These are phyloP conservation scores for Skeletonema potamos DNA, from an alignment of 108 stramenopile genomes.

Conservation along the genomic window DNA sequence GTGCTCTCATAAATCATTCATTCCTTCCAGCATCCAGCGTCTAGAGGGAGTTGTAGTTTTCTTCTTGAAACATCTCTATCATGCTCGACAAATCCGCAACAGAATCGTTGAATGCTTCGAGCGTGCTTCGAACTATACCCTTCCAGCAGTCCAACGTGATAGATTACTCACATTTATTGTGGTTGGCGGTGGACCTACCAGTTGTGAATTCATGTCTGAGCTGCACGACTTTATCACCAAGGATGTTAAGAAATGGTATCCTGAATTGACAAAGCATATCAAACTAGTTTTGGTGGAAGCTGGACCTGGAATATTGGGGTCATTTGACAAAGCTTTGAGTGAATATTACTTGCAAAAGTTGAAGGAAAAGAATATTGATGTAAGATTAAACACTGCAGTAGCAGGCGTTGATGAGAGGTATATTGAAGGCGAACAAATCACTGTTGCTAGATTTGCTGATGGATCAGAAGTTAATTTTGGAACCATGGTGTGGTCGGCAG, in stretches of 20 bases:
- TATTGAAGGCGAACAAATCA: slow-evolving; percentile 53
- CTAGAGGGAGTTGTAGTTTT: slow-evolving; percentile 83
- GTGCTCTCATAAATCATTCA: background rate
- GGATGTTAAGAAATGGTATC: slow-evolving; percentile 89
- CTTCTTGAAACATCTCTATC: slow-evolving; percentile 94
- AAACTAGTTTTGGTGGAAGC: slow-evolving; percentile 92
- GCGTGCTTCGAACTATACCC: slow-evolving; percentile 81
- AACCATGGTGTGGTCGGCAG: slow-evolving; percentile 92
- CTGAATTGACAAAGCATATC: slow-evolving; percentile 76
- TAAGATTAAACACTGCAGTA: slow-evolving; percentile 77
- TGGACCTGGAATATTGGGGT: slow-evolving; percentile 84
- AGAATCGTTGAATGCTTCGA: slow-evolving; percentile 95
- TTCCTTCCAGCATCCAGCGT: slow-evolving; percentile 20
- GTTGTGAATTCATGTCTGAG: slow-evolving; percentile 94
- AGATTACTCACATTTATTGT: slow-evolving; percentile 94
- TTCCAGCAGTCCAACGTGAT: slow-evolving; percentile 62
- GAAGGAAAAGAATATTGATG: slow-evolving; percentile 69
- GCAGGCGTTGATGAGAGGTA: slow-evolving; percentile 54
- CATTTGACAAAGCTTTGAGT: slow-evolving; percentile 82
- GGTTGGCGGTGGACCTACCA: slow-evolving; percentile 97
- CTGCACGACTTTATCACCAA: slow-evolving; percentile 88
- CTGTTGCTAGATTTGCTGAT: slow-evolving; percentile 73
- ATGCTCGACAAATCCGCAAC: slow-evolving; percentile 93
- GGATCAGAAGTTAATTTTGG: slow-evolving; percentile 84
- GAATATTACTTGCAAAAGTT: slow-evolving; percentile 75